Evolutionary conservation across 257 asterid genomes (phyloP), one percentile per base, ranked within the genome.

Genomic region (Plantago elongata): DNA sequence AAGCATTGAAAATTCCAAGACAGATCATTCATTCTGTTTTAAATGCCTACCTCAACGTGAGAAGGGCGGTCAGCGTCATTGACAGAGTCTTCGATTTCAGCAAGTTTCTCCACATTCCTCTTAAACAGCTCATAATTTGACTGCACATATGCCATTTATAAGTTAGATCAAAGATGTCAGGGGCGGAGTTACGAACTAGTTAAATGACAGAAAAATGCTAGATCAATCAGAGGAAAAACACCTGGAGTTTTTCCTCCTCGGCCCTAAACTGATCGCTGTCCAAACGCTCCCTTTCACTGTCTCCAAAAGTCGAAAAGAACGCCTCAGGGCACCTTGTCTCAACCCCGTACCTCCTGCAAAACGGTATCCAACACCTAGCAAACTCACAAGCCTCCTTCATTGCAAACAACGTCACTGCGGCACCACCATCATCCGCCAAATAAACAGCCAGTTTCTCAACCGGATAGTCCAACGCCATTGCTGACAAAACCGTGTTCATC

Each of bases 401-500:
- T 7, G 88, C 95, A 64, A 63, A 72, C 88, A 79, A 63, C n/a
- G 84, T 85, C 81, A 75, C 81, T 62, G 81, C 81, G 5, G 92
- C 85, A 16, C 89, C 96, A 12, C 92, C 94, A 1, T 88, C 96
- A 13, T 88, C 95, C 9, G 95, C 85, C 55, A 88, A 70, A 74
- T 85, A 88, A 54, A 88, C 89, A 12, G 92, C 83, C 57, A 88
- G 86, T 44, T 85, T 85, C 51, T 83, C 82, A 63, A 77, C 45
- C 45, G 95, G 95, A 64, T 88, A 88, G 49, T 85, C 96, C 43
- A 88, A 40, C 58, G 95, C 82, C 91, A 85, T 83, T 29, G 96
- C 89, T 11, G 96, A 85, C 55, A 88, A 5, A 15, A 88, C 89
- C 60, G 96, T 88, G 73, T 88, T 88, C 89, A 88, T 88, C 69